A percentile compares a stretch with the other conserved stretches of the same genome.
Conservation (phyloP, 805 yeast species). For the Ogataea kodamae region DNA sequence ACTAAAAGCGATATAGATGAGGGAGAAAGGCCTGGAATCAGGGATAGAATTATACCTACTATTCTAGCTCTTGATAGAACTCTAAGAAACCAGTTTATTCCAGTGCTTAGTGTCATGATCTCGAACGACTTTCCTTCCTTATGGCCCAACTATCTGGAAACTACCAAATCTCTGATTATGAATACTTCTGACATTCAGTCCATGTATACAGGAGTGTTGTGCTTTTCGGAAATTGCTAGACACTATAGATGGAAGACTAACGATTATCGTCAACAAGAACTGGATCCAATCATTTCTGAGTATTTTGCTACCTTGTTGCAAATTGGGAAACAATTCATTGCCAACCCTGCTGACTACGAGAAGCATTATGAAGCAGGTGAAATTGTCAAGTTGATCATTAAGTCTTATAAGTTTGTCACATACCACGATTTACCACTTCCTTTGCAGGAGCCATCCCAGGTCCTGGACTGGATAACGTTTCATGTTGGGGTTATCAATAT, state of each 20-base stretch:
- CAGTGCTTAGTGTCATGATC: constrained; percentile 52
- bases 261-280: constrained; percentile 42
- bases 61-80: constrained; percentile 47
- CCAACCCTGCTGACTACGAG: constrained; percentile 31
- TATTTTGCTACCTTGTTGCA: constrained; percentile 67
- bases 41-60: constrained; percentile 64
- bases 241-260: constrained; percentile 75
- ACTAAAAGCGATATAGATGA: constrained; percentile 43
- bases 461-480: constrained; percentile 70
- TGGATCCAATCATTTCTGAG: constrained; percentile 58
- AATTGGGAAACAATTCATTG: constrained; percentile 56
- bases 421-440: constrained; percentile 73
- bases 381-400: constrained; percentile 70
- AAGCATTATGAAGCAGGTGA: constrained; percentile 48
- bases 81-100: constrained; percentile 45
- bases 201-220: constrained; percentile 64
- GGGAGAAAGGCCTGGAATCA: constrained; percentile 72
- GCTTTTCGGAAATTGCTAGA: constrained; percentile 72
- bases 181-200: constrained; percentile 40
- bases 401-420: constrained; percentile 78
- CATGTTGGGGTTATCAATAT: constrained; percentile 65
- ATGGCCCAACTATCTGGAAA: constrained; percentile 58
- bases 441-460: constrained; percentile 49
- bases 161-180: constrained; percentile 43
- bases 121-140: constrained; percentile 34